phyloP scores from a whole-genome alignment of 108 stramenopile genomes.

The Cylindrotheca fusiformis region DNA sequence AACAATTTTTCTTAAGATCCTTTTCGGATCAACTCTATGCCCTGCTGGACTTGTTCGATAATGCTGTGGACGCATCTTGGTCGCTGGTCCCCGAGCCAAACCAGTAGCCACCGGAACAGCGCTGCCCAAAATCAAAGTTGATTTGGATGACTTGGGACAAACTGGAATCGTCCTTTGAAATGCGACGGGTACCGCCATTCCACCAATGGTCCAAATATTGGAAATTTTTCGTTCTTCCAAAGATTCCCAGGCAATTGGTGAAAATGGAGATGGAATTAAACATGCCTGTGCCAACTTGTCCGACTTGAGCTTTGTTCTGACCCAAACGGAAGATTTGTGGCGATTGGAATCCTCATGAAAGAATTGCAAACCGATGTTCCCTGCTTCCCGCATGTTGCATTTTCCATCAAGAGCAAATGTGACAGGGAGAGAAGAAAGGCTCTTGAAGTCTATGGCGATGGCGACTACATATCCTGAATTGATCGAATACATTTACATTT shows the following conservation, averaged over 20 bases:
- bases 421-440: constrained; percentile 21
- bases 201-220: constrained; percentile 41
- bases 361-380: constrained; percentile 35
- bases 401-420: neutral
- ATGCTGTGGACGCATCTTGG: constrained; percentile 68
- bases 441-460: constrained; percentile 22
- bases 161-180: constrained; percentile 56
- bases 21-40: constrained; percentile 56
- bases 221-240: constrained; percentile 66
- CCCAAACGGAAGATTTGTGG: constrained; percentile 14
- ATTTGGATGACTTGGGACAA: constrained; percentile 10
- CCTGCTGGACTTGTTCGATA: constrained; percentile 66
- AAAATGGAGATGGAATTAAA: constrained; percentile 76
- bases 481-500: constrained; percentile 42
- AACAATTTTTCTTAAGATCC: constrained; percentile 54
- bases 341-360: constrained; percentile 47
- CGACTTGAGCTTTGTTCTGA: constrained; percentile 43
- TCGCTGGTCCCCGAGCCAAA: too few relatives aligned
- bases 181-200: constrained; percentile 39
- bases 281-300: constrained; percentile 66
- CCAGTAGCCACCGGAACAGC: neutral
- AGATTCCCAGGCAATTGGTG: constrained; percentile 43
- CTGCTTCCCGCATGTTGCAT: neutral
- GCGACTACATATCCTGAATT: constrained; percentile 31
- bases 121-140: constrained; percentile 19